Base-by-base conservation (phyloP, 2,329 filamentous ascomycete species). In the Venturia carpophila region DNA sequence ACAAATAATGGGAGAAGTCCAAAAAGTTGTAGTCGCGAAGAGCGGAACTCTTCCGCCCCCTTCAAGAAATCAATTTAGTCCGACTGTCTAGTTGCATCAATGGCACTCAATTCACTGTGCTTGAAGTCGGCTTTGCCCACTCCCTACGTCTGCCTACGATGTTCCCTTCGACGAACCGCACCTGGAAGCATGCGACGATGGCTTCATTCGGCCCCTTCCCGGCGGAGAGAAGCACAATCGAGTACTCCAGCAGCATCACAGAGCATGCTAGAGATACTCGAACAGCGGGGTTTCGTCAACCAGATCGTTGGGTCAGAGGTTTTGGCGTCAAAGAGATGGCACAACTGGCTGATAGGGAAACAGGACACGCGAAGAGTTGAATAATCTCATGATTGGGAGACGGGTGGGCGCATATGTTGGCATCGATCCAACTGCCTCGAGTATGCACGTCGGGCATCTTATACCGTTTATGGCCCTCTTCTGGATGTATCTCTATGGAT, bases 401-500 rank as follows among this genome's bases (percentile, higher is more conserved):
- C 81, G 87, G 67, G 84, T 91, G 69, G 88, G 87, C 67, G 87
- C 84, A 66, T 95, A 95, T 71, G 88, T 90, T 64, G 91, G 91
- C 69, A 84, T 94, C 71, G 91, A 95, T 72, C 90, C 91, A 5
- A 94, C 91, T 0, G 90, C 89, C 17, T 80, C 84, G 65, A 94
- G 90, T 1, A 79, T 94, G 66, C 91, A 95, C 71, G 80, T 94
- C 60, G 91, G 91, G 66, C 90, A 95, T 72, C 80, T 95, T 6
- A 79, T 94, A 17, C 88, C 91, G 27, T 80, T 93, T 64, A 94
- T 94, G 90, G 84, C 89, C 19, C 79, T 93, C 30, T 92, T 91
- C 77, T 93, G 90, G 88, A 83, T 92, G 79, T 91, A 91, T 77
- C 79, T 92, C 68, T 81, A 92, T 72, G 90, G 91, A 30, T 87